Conservation (phyloP, 805 yeast genomes). For the Lipomyces mesembrius region DNA sequence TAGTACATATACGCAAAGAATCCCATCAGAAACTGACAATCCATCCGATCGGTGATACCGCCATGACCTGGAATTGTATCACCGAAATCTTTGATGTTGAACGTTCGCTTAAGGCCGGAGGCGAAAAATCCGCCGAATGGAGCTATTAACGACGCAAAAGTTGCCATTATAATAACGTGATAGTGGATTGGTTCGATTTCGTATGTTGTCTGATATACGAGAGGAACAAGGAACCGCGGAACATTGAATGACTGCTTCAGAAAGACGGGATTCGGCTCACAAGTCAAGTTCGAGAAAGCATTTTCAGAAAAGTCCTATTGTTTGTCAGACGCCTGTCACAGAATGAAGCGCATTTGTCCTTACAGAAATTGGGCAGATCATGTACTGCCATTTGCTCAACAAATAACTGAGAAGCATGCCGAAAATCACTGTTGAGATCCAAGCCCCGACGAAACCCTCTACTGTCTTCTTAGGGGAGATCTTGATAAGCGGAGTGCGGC, state of each 20-base stretch:
- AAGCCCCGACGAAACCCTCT: constrained; percentile 97
- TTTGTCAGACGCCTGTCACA: background rate
- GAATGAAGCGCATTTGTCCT: background rate
- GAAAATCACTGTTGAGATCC: constrained; percentile 86
- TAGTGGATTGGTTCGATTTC: constrained; percentile 77
- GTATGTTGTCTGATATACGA: constrained; percentile 44
- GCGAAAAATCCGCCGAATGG: constrained; percentile 99
- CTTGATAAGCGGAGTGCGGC: constrained; percentile 86
- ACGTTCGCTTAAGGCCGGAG: constrained; percentile 92
- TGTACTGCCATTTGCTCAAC: constrained; percentile 67
- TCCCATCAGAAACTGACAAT: constrained; percentile 98
- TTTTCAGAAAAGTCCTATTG: constrained; percentile 26
- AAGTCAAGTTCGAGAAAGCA: constrained; percentile 60
- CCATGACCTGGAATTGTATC: constrained; percentile 99
- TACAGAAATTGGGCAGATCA: constrained; percentile 78
- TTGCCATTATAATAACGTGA: constrained; percentile 82
- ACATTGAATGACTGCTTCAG: constrained; percentile 75
- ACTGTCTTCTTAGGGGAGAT: constrained; percentile 97
- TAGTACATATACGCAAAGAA: constrained; percentile 89
- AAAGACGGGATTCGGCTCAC: constrained; percentile 90
- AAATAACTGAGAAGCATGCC: constrained; percentile 68
- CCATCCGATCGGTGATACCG: constrained; percentile 96
- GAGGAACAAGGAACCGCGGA: constrained; percentile 66
- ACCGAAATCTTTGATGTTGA: constrained; percentile 95
- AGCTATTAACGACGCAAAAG: constrained; percentile 95